Evolutionary conservation across 306 rosid species (phyloP), one percentile per base, ranked within the genome.

Genomic region (Fagus sylvatica): DNA sequence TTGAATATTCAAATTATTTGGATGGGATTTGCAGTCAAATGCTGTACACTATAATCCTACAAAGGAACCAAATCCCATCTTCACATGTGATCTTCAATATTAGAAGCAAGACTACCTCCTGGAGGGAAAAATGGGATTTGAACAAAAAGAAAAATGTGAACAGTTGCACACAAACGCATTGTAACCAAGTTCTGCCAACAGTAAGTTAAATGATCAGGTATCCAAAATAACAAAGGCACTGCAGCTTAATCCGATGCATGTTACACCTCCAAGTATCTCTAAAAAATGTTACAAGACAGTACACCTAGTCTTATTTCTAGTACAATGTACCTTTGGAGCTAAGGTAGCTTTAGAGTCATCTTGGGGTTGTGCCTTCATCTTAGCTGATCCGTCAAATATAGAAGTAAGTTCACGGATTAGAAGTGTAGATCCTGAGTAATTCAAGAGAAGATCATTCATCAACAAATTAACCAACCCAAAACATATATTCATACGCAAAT

Each of bases 341-440:
- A 83, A 81, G 65, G 95, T 92, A 82, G 84, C 93, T 84, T 84
- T 84, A 56, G 89, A 87, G 71, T 94, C 85, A 76, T 92, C 97
- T 78, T 94, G 97, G 74, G 92, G 87, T 69, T 70, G 78, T 33
- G 96, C 96, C 64, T 89, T 90, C 72, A 46, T 72, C 75, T 82
- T 85, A 6, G 98, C 96, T 16, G 96, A 87, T 74, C 98, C 97
- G 81, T 91, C 97, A 80, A 94, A 81, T 86, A 92, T 90, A 60
- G 87, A 90, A 73, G 97, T 92, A 88, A 94, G 98, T 83, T 92
- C 93, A 40, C 74, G 73, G 77, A 92, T 64, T 72, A 94, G 77
- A 59, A 91, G 91, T 78, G 90, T 71, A 36, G 98, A 85, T 71
- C 98, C 98, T 91, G 87, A 70, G 54, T 34, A 42, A 53, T 34